These are phyloP conservation scores for Talaromyces sp. DNA, from an alignment of 2,329 filamentous ascomycete genomes.

Conservation along the genomic window DNA sequence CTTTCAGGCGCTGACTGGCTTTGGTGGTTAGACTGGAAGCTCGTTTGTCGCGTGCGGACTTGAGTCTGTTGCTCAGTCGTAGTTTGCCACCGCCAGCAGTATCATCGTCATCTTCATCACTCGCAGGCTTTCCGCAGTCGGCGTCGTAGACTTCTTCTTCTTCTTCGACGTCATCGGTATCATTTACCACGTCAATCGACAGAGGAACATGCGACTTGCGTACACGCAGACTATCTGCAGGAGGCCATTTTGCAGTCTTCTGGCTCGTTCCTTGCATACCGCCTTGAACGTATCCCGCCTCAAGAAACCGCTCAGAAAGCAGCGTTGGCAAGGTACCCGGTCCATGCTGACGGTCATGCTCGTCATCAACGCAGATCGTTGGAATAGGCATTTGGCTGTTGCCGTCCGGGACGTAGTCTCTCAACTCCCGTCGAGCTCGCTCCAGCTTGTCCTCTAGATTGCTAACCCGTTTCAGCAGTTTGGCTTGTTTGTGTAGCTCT, in stretches of 20 bases:
- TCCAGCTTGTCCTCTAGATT: constrained; percentile 58
- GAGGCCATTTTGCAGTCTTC: constrained; percentile 21
- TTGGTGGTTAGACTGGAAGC: constrained; percentile 18
- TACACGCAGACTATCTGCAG: constrained; percentile 32
- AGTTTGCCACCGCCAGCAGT: not conserved
- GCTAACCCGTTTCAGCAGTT: constrained; percentile 57
- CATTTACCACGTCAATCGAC: not conserved
- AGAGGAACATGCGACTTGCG: constrained; percentile 27
- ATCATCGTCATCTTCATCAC: not conserved
- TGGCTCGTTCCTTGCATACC: constrained; percentile 7
- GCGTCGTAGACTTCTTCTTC: too few species aligned
- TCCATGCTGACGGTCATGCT: constrained; percentile 31
- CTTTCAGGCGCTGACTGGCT: constrained; percentile 18
- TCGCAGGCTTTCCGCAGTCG: constrained; percentile 10
- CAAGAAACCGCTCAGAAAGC: constrained; percentile 45
- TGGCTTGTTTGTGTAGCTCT: constrained; percentile 56
- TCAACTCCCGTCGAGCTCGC: constrained; percentile 53
- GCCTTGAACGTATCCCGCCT: constrained; percentile 18
- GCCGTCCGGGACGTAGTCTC: constrained; percentile 32
- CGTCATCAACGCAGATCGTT: constrained; percentile 25
- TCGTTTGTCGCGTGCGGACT: constrained; percentile 16
- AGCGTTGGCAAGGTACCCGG: constrained; percentile 44
- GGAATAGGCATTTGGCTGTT: constrained; percentile 18
- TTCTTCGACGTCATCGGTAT: not conserved
- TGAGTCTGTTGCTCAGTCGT: constrained; percentile 8